Percentiles rank a stretch among this genome's conserved stretches.
These are phyloP conservation scores for Eimeria acervulina DNA, from an alignment of 169 alveolate genomes.

Conservation along the genomic window DNA sequence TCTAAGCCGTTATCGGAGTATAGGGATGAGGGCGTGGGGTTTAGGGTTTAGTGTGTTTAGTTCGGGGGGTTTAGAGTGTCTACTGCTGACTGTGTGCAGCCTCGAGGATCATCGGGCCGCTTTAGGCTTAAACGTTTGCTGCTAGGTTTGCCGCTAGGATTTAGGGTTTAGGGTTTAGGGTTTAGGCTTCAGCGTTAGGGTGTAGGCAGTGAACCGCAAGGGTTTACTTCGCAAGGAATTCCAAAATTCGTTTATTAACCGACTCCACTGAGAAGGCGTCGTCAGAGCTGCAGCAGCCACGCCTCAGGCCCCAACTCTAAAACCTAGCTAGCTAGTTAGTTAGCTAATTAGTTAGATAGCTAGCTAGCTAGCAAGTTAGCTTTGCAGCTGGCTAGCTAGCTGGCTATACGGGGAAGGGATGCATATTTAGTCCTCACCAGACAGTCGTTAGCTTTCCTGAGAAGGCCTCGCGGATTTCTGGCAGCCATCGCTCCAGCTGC, in stretches of 20 bases:
- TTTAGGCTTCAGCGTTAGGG: neutral
- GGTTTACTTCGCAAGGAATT: slow-evolving; percentile 26
- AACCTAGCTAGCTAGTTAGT: too few relatives aligned
- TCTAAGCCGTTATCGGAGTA: neutral
- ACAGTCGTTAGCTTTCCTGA: neutral
- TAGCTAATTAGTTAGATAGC: neutral
- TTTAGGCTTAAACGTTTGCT: too few relatives aligned
- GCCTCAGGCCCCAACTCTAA: neutral
- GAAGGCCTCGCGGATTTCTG: neutral
- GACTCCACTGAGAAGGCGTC: slow-evolving; percentile 36
- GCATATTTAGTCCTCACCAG: neutral
- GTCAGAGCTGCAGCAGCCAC: slow-evolving; percentile 63
- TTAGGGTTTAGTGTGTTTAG: slow-evolving; percentile 23
- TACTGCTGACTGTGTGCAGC: too few relatives aligned
- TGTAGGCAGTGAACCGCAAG: neutral
- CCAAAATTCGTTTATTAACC: neutral
- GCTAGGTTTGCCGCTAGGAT: neutral
- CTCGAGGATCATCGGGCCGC: too few relatives aligned
- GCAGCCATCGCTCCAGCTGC: slow-evolving; percentile 60
- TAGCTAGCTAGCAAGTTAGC: neutral
- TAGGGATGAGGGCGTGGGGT: neutral
- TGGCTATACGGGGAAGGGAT: neutral
- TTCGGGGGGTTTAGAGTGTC: neutral
- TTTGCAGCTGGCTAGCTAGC: neutral
- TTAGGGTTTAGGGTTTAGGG: slow-evolving; percentile 53